phyloP scores from a whole-genome alignment of 495 filamentous ascomycete genomes.

The Penicillium herquei region DNA sequence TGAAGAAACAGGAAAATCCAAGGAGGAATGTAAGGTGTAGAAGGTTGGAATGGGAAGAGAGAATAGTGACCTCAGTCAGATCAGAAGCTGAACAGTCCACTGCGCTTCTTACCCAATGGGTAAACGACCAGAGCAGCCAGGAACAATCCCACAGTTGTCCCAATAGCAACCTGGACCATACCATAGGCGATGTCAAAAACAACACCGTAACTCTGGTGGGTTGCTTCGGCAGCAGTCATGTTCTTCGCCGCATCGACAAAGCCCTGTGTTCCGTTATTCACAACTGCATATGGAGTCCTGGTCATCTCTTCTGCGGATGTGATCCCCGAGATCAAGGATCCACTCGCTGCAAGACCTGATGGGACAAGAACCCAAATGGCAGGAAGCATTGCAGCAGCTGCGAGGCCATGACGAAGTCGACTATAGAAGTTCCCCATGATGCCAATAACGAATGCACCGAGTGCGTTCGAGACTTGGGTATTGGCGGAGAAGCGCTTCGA shows the following conservation, averaged over 20 bases:
- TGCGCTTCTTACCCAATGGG: constrained; percentile 86
- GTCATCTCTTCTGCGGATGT: constrained; percentile 79
- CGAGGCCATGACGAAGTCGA: constrained; percentile 76
- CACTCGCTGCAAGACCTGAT: constrained; percentile 80
- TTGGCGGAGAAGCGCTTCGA: constrained; percentile 69
- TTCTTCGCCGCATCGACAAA: constrained; percentile 46
- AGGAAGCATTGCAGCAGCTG: constrained; percentile 84
- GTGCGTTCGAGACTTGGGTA: constrained; percentile 73
- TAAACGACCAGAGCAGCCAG: constrained; percentile 84
- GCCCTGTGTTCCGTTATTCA: constrained; percentile 49
- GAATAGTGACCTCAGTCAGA: neutral
- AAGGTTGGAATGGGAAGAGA: neutral
- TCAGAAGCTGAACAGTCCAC: constrained; percentile 85
- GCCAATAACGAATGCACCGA: constrained; percentile 85
- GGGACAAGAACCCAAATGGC: constrained; percentile 96
- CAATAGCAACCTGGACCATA: constrained; percentile 91
- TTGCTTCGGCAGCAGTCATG: constrained; percentile 20
- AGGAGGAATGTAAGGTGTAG: neutral
- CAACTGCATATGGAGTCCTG: constrained; percentile 42
- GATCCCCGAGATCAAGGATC: constrained; percentile 80
- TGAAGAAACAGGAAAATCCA: constrained; percentile 1
- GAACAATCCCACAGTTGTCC: constrained; percentile 88
- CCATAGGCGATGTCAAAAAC: constrained; percentile 83
- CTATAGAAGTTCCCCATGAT: constrained; percentile 86
- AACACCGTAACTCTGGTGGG: constrained; percentile 43